Evolutionary conservation across 1,284 basidiomycete genomes (phyloP), one percentile per base, ranked within the genome.

Genomic region (Trichosporon sp.): DNA sequence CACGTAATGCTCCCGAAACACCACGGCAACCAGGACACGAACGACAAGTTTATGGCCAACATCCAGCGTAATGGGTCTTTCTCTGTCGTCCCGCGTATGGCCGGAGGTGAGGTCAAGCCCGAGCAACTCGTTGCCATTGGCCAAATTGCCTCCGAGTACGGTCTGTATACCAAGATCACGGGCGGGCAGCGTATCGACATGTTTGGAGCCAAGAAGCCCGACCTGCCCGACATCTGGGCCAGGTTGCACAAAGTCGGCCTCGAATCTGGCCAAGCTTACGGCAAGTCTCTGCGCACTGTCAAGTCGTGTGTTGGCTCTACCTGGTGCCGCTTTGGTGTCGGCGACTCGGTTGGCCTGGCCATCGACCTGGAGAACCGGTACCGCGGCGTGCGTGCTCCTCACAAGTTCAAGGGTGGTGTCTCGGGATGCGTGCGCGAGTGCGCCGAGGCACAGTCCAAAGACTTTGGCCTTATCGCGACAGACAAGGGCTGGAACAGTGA

Each of bases 381-480:
- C 82, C 89, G 89, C 73, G 90, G 90, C 40, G 86, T 92, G 31
- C 87, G 81, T 38, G 69, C 35, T 37, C 35, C 35, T 37, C 35
- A 37, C 35, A 37, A 37, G 8, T 37, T 37, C 35, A 37, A 37
- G 81, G 91, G 91, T 16, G 91, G 91, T n/a, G 90, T 92, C 1
- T 89, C 88, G 46, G 91, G 91, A 14, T 92, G 90, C 76, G 87
- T 90, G 0, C 86, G 91, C 19, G 91, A 91, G 78, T 92, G 91
- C 74, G 91, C 91, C 0, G 91, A 92, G 80, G 91, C 91, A 0
- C 91, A 92, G 76, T 85, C 85, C 40, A 91, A 90, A 76, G 91
- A 92, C 81, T 92, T 92, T 78, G 91, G 91, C 31, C 82, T 92
- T 46, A 92, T 92, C 71, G 91, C 91, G 1, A 91, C 90, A 0